These are phyloP conservation scores for Kingdonia uniflora DNA, from an alignment of 164 flowering plant genomes.

Conservation along the genomic window DNA sequence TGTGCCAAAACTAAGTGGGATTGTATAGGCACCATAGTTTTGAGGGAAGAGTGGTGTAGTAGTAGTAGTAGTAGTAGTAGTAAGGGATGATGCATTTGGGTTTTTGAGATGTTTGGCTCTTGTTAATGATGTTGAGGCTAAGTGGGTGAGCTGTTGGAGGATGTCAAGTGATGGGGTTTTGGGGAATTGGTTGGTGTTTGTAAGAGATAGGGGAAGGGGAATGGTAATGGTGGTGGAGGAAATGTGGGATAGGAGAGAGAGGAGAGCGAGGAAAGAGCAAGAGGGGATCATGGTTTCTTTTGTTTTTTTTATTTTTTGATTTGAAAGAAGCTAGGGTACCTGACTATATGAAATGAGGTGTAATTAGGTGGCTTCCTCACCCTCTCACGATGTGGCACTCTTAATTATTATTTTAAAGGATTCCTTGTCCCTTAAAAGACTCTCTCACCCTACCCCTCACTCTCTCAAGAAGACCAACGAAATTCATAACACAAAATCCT, in stretches of 20 bases:
- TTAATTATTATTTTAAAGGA: too few species aligned
- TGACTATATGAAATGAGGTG: too few species aligned
- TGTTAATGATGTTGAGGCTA: conserved; percentile 31
- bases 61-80: conserved; percentile 5
- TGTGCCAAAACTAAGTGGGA: conserved; percentile 48
- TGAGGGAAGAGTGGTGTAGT: conserved; percentile 29
- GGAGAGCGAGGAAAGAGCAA: conserved; percentile 7
- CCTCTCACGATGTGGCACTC: too few species aligned
- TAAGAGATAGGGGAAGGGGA: conserved; percentile 18
- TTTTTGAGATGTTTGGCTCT: conserved; percentile 47
- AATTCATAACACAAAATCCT: too few species aligned
- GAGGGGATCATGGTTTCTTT: too few species aligned
- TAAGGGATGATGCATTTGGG: conserved; percentile 10
- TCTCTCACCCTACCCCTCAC: too few species aligned
- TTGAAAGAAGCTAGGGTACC: too few species aligned
- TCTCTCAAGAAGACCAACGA: too few species aligned
- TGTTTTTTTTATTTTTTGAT: too few species aligned
- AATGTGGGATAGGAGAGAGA: conserved; percentile 11
- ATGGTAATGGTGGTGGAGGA: conserved; percentile 16
- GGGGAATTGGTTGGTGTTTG: conserved; percentile 9
- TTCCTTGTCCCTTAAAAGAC: too few species aligned
- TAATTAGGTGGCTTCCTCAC: too few species aligned
- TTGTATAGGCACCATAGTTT: conserved; percentile 54
- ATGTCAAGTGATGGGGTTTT: conserved; percentile 20
- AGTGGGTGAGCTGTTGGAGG: conserved; percentile 17